These are phyloP conservation scores for Plectosphaerella cucumerina DNA, from an alignment of 2,329 filamentous ascomycete genomes.

Conservation along the genomic window DNA sequence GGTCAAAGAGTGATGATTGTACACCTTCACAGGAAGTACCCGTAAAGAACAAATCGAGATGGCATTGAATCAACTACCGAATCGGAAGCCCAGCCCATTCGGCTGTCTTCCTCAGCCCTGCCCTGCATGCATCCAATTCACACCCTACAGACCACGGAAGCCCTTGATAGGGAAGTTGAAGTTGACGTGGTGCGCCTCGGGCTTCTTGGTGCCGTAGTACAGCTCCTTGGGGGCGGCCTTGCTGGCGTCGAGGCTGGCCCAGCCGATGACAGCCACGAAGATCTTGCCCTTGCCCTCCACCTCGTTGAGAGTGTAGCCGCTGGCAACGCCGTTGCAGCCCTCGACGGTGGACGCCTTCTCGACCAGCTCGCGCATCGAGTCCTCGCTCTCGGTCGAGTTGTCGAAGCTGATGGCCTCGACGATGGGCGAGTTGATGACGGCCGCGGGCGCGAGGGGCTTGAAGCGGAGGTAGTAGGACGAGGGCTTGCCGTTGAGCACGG, in stretches of 20 bases:
- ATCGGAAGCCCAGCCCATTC: too few species aligned
- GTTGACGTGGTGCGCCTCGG: conserved; percentile 19
- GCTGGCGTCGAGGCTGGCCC: conserved; percentile 17
- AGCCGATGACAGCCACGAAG: conserved; percentile 19
- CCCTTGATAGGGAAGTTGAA: conserved; percentile 22
- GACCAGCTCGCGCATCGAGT: conserved; percentile 15
- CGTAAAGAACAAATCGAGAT: too few species aligned
- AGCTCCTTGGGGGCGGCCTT: conserved; percentile 13
- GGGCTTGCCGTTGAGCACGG: conserved; percentile 16
- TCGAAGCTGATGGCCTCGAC: conserved; percentile 38
- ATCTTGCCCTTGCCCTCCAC: conserved; percentile 13
- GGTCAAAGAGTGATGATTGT: neutral
- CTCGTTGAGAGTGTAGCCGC: conserved; percentile 13
- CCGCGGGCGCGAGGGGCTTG: conserved; percentile 20
- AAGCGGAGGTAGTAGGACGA: conserved; percentile 17
- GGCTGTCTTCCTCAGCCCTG: neutral
- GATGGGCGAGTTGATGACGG: conserved; percentile 20
- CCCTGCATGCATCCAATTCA: neutral
- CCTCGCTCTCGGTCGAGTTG: conserved; percentile 33
- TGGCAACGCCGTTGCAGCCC: conserved; percentile 19
- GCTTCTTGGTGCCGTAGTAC: conserved; percentile 12
- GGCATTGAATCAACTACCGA: too few species aligned
- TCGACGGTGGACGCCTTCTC: conserved; percentile 13
- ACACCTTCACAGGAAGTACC: too few species aligned
- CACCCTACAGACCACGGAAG: conserved; percentile 13